Evolutionary conservation across 192 early-diverging fungal genomes (phyloP).

Genomic region (Obelidium mucronatum): DNA sequence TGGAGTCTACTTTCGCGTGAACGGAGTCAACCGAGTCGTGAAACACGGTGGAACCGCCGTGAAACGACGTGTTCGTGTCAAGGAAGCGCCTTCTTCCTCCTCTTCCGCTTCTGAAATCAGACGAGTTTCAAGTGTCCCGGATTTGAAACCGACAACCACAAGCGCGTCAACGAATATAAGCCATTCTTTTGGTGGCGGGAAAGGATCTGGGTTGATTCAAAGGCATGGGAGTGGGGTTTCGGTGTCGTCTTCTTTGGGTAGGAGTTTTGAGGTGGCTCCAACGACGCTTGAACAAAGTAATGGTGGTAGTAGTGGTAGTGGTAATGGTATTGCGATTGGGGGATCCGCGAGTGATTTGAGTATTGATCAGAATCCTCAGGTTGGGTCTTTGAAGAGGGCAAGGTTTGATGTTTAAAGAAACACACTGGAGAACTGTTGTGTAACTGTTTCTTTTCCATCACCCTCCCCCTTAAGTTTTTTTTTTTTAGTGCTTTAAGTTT

Average conservation of each 20-base stretch:
- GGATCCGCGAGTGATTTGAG: background rate
- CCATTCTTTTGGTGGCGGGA: background rate
- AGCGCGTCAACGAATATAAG: background rate
- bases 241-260: background rate
- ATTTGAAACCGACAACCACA: background rate
- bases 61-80: conserved; percentile 15
- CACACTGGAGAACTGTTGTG: too few species aligned
- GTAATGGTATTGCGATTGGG: too few species aligned
- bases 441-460: too few species aligned
- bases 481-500: background rate
- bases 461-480: background rate
- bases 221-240: too few species aligned
- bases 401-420: conserved; percentile 27
- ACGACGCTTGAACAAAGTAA: background rate
- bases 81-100: conserved; percentile 9
- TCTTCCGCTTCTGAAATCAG: background rate
- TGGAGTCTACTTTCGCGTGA: conserved; percentile 83
- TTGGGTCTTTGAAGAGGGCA: conserved; percentile 17
- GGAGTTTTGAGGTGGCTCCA: background rate
- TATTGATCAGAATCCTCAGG: background rate
- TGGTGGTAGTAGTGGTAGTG: too few species aligned
- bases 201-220: background rate
- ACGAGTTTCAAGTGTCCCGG: conserved; percentile 19
- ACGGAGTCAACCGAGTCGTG: conserved; percentile 71
- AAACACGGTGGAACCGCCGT: conserved; percentile 62